Evolutionary conservation across 2,329 filamentous ascomycete genomes (phyloP).

Genomic region (Trichophyton equinum): DNA sequence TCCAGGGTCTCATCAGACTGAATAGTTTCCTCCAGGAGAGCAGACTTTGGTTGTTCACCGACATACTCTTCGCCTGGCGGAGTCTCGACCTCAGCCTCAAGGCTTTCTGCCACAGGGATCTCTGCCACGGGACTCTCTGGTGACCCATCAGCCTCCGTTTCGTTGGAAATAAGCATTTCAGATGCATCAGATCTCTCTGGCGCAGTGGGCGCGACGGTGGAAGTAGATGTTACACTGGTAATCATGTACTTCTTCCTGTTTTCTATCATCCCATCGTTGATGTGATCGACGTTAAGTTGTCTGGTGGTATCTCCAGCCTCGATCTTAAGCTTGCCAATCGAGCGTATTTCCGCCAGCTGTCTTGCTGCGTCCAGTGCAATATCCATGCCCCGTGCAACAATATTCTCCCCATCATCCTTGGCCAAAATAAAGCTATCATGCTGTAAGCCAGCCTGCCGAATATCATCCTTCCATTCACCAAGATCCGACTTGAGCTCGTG

Average conservation of each 20-base stretch:
- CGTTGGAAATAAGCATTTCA: neutral
- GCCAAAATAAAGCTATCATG: conserved; percentile 60
- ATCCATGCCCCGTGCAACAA: conserved; percentile 70
- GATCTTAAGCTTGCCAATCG: conserved; percentile 76
- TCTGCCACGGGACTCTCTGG: neutral
- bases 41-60: neutral
- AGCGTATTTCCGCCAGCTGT: conserved; percentile 68
- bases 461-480: conserved; percentile 69
- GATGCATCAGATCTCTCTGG: neutral
- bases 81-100: neutral
- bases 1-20: neutral
- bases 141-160: neutral
- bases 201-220: neutral
- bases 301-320: conserved; percentile 59
- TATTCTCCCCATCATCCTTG: conserved; percentile 51
- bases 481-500: conserved; percentile 75
- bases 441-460: conserved; percentile 61
- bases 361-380: conserved; percentile 65
- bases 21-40: neutral
- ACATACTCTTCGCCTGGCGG: neutral
- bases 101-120: neutral
- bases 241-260: neutral
- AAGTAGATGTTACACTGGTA: neutral
- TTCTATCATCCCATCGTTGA: neutral
- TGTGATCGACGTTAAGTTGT: conserved; percentile 54